phyloP scores from a whole-genome alignment of 2,329 filamentous ascomycete genomes.

The Colletotrichum higginsianum region DNA sequence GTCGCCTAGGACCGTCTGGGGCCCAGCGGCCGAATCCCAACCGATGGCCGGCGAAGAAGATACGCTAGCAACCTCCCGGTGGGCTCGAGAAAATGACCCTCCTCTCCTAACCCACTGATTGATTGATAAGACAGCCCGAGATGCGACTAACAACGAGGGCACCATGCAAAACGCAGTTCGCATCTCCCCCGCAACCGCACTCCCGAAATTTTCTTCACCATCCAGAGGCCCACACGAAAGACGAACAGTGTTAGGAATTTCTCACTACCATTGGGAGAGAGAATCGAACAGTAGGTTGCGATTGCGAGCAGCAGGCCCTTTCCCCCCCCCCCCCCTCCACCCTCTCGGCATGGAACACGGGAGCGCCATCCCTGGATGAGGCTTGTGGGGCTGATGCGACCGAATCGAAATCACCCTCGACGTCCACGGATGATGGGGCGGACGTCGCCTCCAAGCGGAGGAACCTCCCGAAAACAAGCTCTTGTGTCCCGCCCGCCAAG shows the following conservation, averaged over 20 bases:
- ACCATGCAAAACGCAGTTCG: slow-evolving; percentile 7
- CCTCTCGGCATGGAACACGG: neutral
- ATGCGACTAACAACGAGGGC: neutral
- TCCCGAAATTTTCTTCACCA: neutral
- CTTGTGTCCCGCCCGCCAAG: slow-evolving; percentile 28
- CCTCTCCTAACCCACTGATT: neutral
- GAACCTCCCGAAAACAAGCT: slow-evolving; percentile 20
- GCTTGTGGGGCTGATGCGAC: slow-evolving; percentile 33
- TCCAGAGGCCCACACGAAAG: neutral
- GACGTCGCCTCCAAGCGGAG: slow-evolving; percentile 10
- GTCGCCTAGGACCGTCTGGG: neutral
- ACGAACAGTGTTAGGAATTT: neutral
- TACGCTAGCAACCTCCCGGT: neutral
- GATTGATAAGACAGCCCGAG: slow-evolving; percentile 9
- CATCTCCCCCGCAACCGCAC: slow-evolving; percentile 28
- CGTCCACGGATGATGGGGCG: neutral
- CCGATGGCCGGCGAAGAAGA: neutral
- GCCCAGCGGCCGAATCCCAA: neutral
- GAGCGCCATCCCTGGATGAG: slow-evolving; percentile 4
- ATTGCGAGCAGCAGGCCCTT: neutral
- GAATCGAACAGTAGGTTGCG: neutral
- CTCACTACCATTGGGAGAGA: neutral
- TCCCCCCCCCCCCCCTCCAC: too few species aligned
- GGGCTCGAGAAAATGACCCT: neutral
- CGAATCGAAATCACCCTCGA: slow-evolving; percentile 20